Evolutionary conservation across 352 stramenopile genomes (phyloP).

Genomic region (Pythium utonaiense): DNA sequence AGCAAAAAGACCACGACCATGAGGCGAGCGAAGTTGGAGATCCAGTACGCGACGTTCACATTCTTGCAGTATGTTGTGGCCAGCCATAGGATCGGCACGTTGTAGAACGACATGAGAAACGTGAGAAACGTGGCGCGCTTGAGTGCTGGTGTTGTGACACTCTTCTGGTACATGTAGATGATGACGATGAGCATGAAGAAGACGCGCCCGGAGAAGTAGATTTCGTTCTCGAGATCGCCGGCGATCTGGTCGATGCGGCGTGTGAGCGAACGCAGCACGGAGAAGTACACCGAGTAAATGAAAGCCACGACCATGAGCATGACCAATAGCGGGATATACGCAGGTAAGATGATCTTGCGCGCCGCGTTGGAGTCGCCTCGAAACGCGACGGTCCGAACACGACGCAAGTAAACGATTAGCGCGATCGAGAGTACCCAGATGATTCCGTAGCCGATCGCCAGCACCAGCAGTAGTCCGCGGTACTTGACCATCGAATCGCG

Average conservation of each 20-base stretch:
- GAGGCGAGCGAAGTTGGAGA: slow-evolving; percentile 26
- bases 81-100: slow-evolving; percentile 48
- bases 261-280: slow-evolving; percentile 36
- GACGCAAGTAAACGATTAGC: slow-evolving; percentile 47
- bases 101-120: slow-evolving; percentile 46
- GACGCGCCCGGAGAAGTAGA: slow-evolving; percentile 44
- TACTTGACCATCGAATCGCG: slow-evolving; percentile 9
- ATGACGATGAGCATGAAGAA: slow-evolving; percentile 62
- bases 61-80: slow-evolving; percentile 14
- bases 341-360: slow-evolving; percentile 58
- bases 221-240: slow-evolving; percentile 26
- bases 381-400: slow-evolving; percentile 44
- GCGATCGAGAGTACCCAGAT: slow-evolving; percentile 10
- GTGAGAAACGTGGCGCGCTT: slow-evolving; percentile 38
- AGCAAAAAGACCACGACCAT: slow-evolving; percentile 35
- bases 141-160: slow-evolving; percentile 51
- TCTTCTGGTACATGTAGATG: slow-evolving; percentile 66
- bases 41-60: slow-evolving; percentile 10
- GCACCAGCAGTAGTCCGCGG: slow-evolving; percentile 14
- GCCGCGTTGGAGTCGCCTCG: slow-evolving; percentile 50
- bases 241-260: slow-evolving; percentile 26
- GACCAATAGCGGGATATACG: slow-evolving; percentile 57
- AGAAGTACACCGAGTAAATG: slow-evolving; percentile 23
- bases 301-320: slow-evolving; percentile 10
- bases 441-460: slow-evolving; percentile 22